Conservation (phyloP, 23 red algal species). For the Cyanidium caldarium region DNA sequence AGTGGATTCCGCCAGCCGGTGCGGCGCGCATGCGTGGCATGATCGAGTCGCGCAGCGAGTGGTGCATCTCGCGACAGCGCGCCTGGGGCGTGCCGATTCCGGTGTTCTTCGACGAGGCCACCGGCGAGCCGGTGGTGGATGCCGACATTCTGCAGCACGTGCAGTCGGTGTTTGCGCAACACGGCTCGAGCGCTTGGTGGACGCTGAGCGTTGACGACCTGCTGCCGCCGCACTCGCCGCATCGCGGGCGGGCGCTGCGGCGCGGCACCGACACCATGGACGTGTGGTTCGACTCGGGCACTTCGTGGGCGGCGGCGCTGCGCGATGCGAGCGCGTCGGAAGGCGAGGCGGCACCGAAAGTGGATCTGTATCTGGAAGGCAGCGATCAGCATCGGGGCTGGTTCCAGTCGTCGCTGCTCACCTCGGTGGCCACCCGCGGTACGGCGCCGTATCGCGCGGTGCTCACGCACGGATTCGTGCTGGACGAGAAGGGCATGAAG, state of each 20-base stretch:
- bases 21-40: slow-evolving; percentile 61
- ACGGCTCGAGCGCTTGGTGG: slow-evolving; percentile 86
- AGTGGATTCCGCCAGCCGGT: slow-evolving; percentile 52
- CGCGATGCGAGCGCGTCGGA: not conserved
- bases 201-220: slow-evolving; percentile 56
- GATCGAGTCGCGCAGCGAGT: slow-evolving; percentile 73
- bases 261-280: slow-evolving; percentile 95
- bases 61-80: slow-evolving; percentile 98
- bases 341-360: slow-evolving; percentile 4
- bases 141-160: slow-evolving; percentile 55
- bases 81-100: slow-evolving; percentile 94
- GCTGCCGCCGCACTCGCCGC: slow-evolving; percentile 17
- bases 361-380: slow-evolving; percentile 90
- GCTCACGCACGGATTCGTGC: slow-evolving; percentile 90
- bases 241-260: slow-evolving; percentile 34
- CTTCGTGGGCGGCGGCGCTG: slow-evolving; percentile 56
- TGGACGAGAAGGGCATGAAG: slow-evolving; percentile 92
- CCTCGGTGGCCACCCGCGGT: slow-evolving; percentile 64
- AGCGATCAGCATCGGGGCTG: slow-evolving; percentile 94
- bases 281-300: slow-evolving; percentile 99
- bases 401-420: slow-evolving; percentile 96
- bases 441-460: slow-evolving; percentile 62
- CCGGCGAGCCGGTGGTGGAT: slow-evolving; percentile 39
- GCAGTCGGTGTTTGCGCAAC: slow-evolving; percentile 24
- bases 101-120: slow-evolving; percentile 74